Evolutionary conservation across 2,329 filamentous ascomycete species (phyloP).

Genomic region (Trichophyton equinum): DNA sequence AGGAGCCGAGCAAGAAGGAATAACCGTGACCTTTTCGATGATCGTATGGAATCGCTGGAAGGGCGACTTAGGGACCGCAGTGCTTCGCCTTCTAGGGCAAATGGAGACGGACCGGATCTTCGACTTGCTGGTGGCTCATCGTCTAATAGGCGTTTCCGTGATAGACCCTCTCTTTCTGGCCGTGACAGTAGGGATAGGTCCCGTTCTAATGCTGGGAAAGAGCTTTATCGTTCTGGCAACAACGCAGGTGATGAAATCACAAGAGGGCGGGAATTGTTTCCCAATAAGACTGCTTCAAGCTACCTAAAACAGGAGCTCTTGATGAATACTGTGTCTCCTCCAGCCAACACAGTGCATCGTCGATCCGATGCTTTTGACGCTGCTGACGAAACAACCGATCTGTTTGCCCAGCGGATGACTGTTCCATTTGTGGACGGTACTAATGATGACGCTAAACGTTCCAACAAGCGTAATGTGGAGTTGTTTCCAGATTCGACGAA

Average conservation of each 20-base stretch:
- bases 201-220: conserved; percentile 33
- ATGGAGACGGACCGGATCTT: conserved; percentile 31
- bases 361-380: conserved; percentile 42
- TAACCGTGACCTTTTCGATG: conserved; percentile 27
- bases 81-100: conserved; percentile 46
- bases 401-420: conserved; percentile 39
- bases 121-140: conserved; percentile 22
- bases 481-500: conserved; percentile 26
- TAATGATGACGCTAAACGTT: conserved; percentile 10
- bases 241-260: conserved; percentile 18
- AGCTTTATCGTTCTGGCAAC: conserved; percentile 46
- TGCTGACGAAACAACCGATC: conserved; percentile 42
- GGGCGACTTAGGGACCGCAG: conserved; percentile 47
- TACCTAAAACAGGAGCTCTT: conserved; percentile 48
- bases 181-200: conserved; percentile 20
- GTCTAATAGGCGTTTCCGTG: conserved; percentile 30
- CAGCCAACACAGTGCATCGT: conserved; percentile 32
- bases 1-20: conserved; percentile 21
- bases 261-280: conserved; percentile 37
- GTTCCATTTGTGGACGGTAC: conserved; percentile 39
- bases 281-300: conserved; percentile 29
- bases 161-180: conserved; percentile 26
- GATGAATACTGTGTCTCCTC: conserved; percentile 24
- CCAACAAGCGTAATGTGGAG: conserved; percentile 24
- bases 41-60: conserved; percentile 20